A percentile compares a stretch with the other conserved stretches of the same genome.
phyloP scores from a whole-genome alignment of 768 basidiomycete species.

The Mycena chlorophos region DNA sequence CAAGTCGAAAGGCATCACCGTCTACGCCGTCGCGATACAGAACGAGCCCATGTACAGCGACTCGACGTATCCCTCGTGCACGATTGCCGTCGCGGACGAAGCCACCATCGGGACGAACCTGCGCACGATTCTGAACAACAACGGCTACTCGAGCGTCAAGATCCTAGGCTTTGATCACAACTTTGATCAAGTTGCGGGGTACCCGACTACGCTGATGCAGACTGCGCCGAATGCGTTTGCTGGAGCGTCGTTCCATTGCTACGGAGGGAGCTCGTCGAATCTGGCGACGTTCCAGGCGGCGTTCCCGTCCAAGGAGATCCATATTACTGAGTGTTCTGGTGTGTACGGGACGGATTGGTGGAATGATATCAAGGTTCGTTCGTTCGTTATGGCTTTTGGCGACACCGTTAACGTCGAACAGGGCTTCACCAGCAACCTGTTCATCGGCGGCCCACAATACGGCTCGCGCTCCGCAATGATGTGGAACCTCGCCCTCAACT shows the following conservation, averaged over 20 bases:
- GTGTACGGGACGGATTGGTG: slow-evolving; percentile 51
- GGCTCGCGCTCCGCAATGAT: slow-evolving; percentile 29
- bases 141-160: slow-evolving; percentile 44
- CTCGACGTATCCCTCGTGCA: slow-evolving; percentile 46
- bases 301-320: slow-evolving; percentile 40
- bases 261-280: slow-evolving; percentile 32
- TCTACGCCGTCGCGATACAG: slow-evolving; percentile 48
- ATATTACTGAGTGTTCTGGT: slow-evolving; percentile 47
- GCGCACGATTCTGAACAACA: slow-evolving; percentile 44
- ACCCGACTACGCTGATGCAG: slow-evolving; percentile 51
- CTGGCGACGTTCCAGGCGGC: slow-evolving; percentile 45
- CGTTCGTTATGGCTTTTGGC: too few species aligned
- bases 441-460: slow-evolving; percentile 3
- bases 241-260: slow-evolving; percentile 37
- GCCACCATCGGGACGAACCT: slow-evolving; percentile 45
- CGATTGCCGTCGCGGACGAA: slow-evolving; percentile 39
- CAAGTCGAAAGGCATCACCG: slow-evolving; percentile 38
- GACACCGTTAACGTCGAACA: too few species aligned
- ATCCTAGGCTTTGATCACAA: slow-evolving; percentile 58
- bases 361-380: slow-evolving; percentile 57
- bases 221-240: slow-evolving; percentile 41
- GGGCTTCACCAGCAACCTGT: slow-evolving; percentile 21
- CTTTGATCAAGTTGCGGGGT: slow-evolving; percentile 48
- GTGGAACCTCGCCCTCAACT: slow-evolving; percentile 54
- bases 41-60: slow-evolving; percentile 18